phyloP scores from a whole-genome alignment of 306 rosid species.

The Styphnolobium japonicum region DNA sequence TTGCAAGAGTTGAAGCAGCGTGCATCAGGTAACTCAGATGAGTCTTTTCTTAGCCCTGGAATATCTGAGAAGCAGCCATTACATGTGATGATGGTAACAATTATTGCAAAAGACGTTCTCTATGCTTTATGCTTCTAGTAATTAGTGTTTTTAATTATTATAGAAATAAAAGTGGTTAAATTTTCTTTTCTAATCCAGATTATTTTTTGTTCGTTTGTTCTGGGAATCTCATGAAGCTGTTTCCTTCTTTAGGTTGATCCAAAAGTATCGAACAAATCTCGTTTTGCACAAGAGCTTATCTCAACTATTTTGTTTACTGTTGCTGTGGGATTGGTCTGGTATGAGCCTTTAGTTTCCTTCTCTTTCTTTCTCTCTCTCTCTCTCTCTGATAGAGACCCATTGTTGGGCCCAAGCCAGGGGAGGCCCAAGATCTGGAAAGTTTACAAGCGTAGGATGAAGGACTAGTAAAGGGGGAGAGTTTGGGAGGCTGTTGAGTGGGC shows the following conservation, averaged over 20 bases:
- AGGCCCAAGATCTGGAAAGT: no score
- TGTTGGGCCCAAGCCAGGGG: no score
- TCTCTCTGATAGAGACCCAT: no score
- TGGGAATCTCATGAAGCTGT: constrained; percentile 4
- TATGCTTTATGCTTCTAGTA: constrained; percentile 13
- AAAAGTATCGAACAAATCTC: constrained; percentile 83
- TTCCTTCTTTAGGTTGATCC: constrained; percentile 73
- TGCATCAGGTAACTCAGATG: constrained; percentile 73
- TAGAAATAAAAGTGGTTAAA: constrained; percentile 1
- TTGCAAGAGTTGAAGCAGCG: constrained; percentile 95
- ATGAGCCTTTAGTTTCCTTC: constrained; percentile 26
- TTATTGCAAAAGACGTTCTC: constrained; percentile 8
- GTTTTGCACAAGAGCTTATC: constrained; percentile 81
- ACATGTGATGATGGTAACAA: constrained; percentile 86
- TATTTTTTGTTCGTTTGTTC: background rate
- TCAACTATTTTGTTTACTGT: constrained; percentile 81
- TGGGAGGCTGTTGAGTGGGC: no score
- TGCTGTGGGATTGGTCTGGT: constrained; percentile 93
- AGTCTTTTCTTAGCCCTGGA: constrained; percentile 82
- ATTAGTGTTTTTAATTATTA: background rate
- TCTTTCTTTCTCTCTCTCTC: background rate
- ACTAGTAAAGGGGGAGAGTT: no score
- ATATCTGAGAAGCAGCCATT: constrained; percentile 94
- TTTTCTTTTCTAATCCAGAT: constrained; percentile 16
- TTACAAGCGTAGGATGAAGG: no score